Conservation (phyloP, 1,284 basidiomycete species). For the Ganoderma resinaceum region DNA sequence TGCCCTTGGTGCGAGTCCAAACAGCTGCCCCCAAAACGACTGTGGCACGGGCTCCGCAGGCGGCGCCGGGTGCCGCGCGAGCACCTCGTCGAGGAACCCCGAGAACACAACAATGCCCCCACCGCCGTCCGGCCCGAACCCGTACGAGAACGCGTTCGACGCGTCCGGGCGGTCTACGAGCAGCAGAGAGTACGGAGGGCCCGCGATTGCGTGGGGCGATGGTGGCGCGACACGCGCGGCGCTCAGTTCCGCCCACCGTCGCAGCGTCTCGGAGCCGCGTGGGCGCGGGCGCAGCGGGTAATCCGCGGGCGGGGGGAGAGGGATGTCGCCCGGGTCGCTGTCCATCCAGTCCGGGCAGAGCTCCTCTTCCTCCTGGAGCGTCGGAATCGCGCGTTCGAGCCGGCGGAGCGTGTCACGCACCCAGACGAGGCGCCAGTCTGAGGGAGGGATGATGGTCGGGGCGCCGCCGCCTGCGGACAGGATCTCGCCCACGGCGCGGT, state of each 20-base stretch:
- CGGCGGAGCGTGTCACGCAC: constrained; percentile 77
- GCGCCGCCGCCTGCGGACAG: constrained; percentile 76
- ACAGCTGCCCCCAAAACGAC: constrained; percentile 58
- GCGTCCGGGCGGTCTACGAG: constrained; percentile 82
- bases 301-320: constrained; percentile 76
- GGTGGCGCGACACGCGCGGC: constrained; percentile 47
- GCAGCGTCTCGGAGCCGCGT: constrained; percentile 69
- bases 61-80: constrained; percentile 50
- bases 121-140: constrained; percentile 88
- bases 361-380: constrained; percentile 64
- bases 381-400: constrained; percentile 74
- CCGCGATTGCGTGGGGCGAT: constrained; percentile 67
- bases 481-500: constrained; percentile 80
- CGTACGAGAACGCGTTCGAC: constrained; percentile 89
- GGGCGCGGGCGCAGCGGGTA: constrained; percentile 77
- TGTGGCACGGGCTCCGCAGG: constrained; percentile 36
- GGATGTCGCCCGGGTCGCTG: constrained; percentile 52
- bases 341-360: constrained; percentile 64
- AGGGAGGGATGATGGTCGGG: constrained; percentile 64
- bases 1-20: constrained; percentile 48
- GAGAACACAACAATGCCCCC: constrained; percentile 92
- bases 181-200: constrained; percentile 87
- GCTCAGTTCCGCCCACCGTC: constrained; percentile 57
- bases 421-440: constrained; percentile 89
- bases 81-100: constrained; percentile 85